Evolutionary conservation across 305 asterid species (phyloP), one percentile per base, ranked within the genome.

Genomic region (Solanum hybrid): DNA sequence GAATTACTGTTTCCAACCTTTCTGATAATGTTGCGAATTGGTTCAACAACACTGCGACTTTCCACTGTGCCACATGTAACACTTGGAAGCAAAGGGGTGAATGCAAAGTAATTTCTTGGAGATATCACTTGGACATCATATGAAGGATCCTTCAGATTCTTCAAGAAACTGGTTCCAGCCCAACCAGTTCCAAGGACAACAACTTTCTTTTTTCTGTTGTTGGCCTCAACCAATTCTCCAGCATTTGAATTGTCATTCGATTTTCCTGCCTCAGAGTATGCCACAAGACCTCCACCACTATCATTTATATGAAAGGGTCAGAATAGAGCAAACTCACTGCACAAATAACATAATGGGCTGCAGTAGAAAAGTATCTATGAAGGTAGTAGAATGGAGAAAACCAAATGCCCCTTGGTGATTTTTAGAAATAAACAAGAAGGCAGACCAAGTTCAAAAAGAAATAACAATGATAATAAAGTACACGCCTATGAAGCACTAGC

Each of bases 151-250:
- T 96, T 96, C 88, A 96, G 92, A 92, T 90, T 95, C 93, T 93
- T 96, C 95, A 97, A 90, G 92, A 96, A 97, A 92, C 99, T 97
- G 41, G 97, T 96, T 90, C 98, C 98, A 73, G 98, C 99, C 99
- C 99, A 97, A 90, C 99, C 99, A 94, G 99, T 96, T 93, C 99
- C 99, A 77, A 97, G 98, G 51, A 97, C 98, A 85, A 97, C 98
- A 89, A 97, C 97, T 91, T 93, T 94, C 92, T 97, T 97, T 89
- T 94, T 95, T 92, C 90, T 95, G 88, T 83, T 90, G 39, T 89
- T 92, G 82, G 92, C 90, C 92, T 89, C 98, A n/a, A 91, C 75
- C 86, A 92, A 41, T 90, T 89, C 91, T 70, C 87, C 91, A 89
- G 88, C 27, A 80, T 89, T 92, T 77, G 86, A 27, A 85, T 92